A percentile compares a stretch with the other conserved stretches of the same genome.
These are phyloP conservation scores for Dinochytrium kinnereticum DNA, from an alignment of 371 early-diverging fungal species.

Conservation along the genomic window DNA sequence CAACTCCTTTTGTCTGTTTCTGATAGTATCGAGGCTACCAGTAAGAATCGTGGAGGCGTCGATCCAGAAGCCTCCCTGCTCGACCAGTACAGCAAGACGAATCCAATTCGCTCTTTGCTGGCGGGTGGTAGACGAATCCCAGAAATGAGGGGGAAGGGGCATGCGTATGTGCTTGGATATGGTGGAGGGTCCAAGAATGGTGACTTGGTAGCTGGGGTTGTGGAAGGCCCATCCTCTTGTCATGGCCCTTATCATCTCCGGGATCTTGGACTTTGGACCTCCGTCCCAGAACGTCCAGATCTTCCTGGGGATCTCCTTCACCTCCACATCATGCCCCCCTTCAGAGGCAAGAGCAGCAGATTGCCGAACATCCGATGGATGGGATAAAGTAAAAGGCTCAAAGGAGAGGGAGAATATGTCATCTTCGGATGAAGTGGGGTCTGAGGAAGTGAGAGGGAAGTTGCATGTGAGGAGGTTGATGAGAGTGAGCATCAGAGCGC, in stretches of 20 bases:
- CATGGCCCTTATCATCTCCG: background rate
- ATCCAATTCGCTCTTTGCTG: constrained; percentile 19
- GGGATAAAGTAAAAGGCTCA: background rate
- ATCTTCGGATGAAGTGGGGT: background rate
- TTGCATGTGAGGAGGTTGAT: background rate
- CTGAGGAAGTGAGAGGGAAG: background rate
- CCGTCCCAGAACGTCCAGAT: constrained; percentile 22
- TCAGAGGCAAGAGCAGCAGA: background rate
- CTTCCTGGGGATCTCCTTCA: background rate
- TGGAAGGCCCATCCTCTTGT: background rate
- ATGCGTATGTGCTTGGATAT: background rate
- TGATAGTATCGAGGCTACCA: background rate
- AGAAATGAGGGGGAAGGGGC: constrained; percentile 3
- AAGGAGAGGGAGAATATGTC: background rate
- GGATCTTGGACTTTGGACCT: background rate
- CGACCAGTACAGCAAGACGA: constrained; percentile 1
- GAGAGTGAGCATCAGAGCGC: background rate
- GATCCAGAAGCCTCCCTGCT: constrained; percentile 15
- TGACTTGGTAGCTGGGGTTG: constrained; percentile 1
- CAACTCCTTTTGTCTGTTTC: background rate
- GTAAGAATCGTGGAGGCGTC: constrained; percentile 18
- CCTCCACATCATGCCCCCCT: background rate
- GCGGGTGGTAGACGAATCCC: background rate
- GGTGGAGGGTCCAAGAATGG: background rate
- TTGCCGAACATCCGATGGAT: background rate